A percentile compares a stretch with the other conserved stretches of the same genome.
Evolutionary conservation across 2,329 filamentous ascomycete genomes (phyloP).

Genomic region (Aspergillus ustus): DNA sequence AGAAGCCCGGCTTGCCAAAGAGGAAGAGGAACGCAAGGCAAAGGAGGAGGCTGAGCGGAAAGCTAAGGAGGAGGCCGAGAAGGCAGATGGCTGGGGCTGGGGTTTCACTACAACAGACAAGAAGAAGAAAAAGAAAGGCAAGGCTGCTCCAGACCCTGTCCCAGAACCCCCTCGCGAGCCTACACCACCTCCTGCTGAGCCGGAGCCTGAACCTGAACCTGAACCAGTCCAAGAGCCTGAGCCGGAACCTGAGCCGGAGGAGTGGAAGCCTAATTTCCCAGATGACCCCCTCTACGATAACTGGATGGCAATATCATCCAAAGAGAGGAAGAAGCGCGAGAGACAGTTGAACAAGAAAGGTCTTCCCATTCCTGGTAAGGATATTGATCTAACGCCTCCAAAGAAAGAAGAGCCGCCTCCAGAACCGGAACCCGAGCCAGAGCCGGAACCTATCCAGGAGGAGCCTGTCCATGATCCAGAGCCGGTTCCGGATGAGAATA

Average conservation of each 20-base stretch:
- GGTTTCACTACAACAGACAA: slow-evolving; percentile 32
- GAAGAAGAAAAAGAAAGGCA: slow-evolving; percentile 37
- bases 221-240: slow-evolving; percentile 40
- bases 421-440: slow-evolving; percentile 14
- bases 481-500: slow-evolving; percentile 31
- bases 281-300: slow-evolving; percentile 26
- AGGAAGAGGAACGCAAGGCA: slow-evolving; percentile 15
- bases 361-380: slow-evolving; percentile 31
- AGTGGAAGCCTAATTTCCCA: slow-evolving; percentile 26
- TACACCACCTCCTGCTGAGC: slow-evolving; percentile 21
- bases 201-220: slow-evolving; percentile 36
- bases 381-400: slow-evolving; percentile 31
- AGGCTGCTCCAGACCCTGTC: slow-evolving; percentile 20
- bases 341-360: slow-evolving; percentile 23
- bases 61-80: slow-evolving; percentile 30
- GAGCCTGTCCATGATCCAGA: slow-evolving; percentile 7
- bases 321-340: slow-evolving; percentile 27
- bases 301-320: slow-evolving; percentile 22
- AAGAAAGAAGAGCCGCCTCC: slow-evolving; percentile 3
- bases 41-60: slow-evolving; percentile 26
- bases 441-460: slow-evolving; percentile 20
- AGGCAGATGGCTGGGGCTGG: slow-evolving; percentile 36
- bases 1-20: slow-evolving; percentile 16
- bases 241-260: slow-evolving; percentile 30
- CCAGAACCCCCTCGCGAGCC: slow-evolving; percentile 28